A percentile compares a stretch with the other conserved stretches of the same genome.
Conservation (phyloP, 2,329 filamentous ascomycete species). For the Sclerotinia sclerotiorum region DNA sequence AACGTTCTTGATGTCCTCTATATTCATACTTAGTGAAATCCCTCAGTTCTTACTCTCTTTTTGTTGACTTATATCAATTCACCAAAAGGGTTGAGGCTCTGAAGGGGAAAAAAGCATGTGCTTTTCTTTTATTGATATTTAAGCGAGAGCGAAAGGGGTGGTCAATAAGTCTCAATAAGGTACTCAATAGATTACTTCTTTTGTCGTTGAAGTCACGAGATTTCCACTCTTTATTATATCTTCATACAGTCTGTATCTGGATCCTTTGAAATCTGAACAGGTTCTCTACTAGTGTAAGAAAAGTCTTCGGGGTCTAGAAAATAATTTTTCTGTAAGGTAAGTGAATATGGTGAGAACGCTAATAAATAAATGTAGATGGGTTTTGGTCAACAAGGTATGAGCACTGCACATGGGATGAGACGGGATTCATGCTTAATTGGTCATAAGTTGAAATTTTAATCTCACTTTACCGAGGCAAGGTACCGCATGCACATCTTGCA, state of each 20-base stretch:
- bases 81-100: neutral
- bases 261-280: neutral
- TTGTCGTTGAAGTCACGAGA: neutral
- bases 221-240: slow-evolving; percentile 10
- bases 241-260: neutral
- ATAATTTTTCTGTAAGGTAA: no score
- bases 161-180: slow-evolving; percentile 18
- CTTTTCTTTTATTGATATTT: neutral
- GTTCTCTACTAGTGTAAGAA: neutral
- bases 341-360: neutral
- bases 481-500: neutral
- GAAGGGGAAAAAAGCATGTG: no score
- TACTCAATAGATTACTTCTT: slow-evolving; percentile 16
- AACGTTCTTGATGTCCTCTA: neutral
- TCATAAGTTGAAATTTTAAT: neutral
- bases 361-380: neutral
- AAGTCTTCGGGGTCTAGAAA: neutral
- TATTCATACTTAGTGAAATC: neutral
- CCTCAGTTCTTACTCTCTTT: neutral
- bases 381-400: neutral
- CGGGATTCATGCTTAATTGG: no score
- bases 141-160: slow-evolving; percentile 16
- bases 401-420: neutral
- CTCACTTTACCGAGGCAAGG: no score
- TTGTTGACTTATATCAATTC: neutral